These are phyloP conservation scores for Gastrolobium villosum DNA, from an alignment of 306 rosid genomes.

Conservation along the genomic window DNA sequence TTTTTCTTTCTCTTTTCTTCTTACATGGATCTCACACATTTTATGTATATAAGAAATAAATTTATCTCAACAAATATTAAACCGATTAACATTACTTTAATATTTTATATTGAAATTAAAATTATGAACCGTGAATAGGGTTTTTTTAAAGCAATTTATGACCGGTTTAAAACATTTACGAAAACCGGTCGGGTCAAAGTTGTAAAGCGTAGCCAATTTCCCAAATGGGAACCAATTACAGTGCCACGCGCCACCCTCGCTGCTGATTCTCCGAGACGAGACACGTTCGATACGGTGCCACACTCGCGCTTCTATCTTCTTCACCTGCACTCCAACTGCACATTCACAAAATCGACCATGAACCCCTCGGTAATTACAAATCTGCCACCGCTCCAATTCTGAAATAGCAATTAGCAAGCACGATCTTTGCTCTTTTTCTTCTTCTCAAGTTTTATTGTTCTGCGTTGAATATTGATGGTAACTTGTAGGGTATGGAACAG, in stretches of 20 bases:
- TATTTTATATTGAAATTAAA: too few relatives aligned
- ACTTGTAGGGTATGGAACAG: slow-evolving; percentile 67
- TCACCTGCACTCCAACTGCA: neutral
- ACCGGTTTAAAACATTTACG: too few relatives aligned
- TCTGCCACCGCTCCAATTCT: slow-evolving; percentile 47
- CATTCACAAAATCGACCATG: slow-evolving; percentile 47
- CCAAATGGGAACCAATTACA: too few relatives aligned
- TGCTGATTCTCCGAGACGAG: slow-evolving; percentile 1
- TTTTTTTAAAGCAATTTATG: too few relatives aligned
- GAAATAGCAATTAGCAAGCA: slow-evolving; percentile 1
- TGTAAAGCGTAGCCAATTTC: too few relatives aligned
- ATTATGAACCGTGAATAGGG: too few relatives aligned
- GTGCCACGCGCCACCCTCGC: neutral
- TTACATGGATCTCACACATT: too few relatives aligned
- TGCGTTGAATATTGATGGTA: slow-evolving; percentile 22
- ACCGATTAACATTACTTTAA: too few relatives aligned
- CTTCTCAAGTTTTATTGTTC: neutral
- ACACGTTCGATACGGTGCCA: neutral
- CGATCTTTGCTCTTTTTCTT: neutral
- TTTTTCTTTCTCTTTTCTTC: too few relatives aligned
- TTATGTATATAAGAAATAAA: too few relatives aligned
- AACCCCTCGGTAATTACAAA: slow-evolving; percentile 61
- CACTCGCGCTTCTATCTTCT: neutral
- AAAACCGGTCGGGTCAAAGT: too few relatives aligned
- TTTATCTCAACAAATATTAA: too few relatives aligned